Percentiles rank a stretch among this genome's conserved stretches.
Evolutionary conservation across 306 rosid species (phyloP).

Genomic region (Malus orientalis): DNA sequence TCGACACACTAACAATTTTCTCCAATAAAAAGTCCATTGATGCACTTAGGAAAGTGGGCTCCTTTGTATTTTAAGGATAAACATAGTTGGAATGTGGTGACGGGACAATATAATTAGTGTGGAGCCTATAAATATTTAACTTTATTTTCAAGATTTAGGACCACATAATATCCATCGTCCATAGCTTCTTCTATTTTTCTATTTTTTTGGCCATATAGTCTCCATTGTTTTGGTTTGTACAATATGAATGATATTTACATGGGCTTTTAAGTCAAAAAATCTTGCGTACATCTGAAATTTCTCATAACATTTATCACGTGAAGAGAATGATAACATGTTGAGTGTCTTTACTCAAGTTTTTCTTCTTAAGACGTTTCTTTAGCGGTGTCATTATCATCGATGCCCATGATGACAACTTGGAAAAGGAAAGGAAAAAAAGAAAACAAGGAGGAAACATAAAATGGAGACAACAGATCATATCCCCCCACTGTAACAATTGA

Average conservation of each 20-base stretch:
- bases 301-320: background rate
- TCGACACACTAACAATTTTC: accelerated
- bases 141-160: slow-evolving; percentile 18
- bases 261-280: background rate
- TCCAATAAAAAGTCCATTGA: slow-evolving; percentile 12
- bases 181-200: background rate
- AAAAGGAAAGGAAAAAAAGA: background rate
- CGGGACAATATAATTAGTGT: slow-evolving; percentile 41
- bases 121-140: slow-evolving; percentile 38
- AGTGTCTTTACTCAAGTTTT: too few species aligned
- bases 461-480: slow-evolving; percentile 5
- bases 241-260: background rate
- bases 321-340: background rate
- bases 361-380: background rate
- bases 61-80: slow-evolving; percentile 19
- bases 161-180: slow-evolving; percentile 35
- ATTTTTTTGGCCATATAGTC: background rate
- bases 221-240: slow-evolving; percentile 13
- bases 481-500: background rate
- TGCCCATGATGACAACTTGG: background rate
- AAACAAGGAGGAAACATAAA: background rate
- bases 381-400: background rate
- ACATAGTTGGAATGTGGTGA: slow-evolving; percentile 39
- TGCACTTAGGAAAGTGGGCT: slow-evolving; percentile 39
- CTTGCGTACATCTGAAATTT: background rate